A percentile compares a stretch with the other conserved stretches of the same genome.
Conservation (phyloP, 176 grass and related monocot species). For the Urochloa ruziziensis region DNA sequence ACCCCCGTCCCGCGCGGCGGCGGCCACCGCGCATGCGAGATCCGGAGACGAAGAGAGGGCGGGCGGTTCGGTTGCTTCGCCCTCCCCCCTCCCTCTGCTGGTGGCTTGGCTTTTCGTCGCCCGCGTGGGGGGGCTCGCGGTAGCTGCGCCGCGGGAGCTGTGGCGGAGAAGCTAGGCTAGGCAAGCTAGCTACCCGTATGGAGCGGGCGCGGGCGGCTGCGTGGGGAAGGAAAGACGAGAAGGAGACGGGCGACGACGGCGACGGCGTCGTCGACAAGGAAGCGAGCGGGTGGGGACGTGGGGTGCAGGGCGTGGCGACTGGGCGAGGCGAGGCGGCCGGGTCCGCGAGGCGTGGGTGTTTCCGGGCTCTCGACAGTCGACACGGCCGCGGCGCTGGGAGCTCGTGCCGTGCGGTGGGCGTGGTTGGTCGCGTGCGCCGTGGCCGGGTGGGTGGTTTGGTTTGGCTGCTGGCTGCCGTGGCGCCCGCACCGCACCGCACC, state of each 20-base stretch:
- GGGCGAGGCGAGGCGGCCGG: background rate
- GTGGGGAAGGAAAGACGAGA: background rate
- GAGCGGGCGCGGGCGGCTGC: background rate
- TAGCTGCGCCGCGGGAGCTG: background rate
- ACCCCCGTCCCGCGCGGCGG: background rate
- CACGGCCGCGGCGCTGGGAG: background rate
- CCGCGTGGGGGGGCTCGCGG: background rate
- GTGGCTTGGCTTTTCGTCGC: background rate
- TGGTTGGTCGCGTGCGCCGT: background rate
- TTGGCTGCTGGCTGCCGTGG: background rate
- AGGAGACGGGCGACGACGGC: background rate
- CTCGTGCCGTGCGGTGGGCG: background rate
- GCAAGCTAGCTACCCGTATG: background rate
- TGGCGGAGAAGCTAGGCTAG: conserved; percentile 10
- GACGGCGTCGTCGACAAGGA: conserved; percentile 37
- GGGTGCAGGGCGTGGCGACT: background rate
- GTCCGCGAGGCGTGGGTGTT: background rate
- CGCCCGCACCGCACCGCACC: background rate
- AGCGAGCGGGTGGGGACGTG: background rate
- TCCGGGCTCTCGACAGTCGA: background rate
- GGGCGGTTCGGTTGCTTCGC: background rate
- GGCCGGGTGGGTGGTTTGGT: background rate
- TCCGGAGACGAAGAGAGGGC: background rate
- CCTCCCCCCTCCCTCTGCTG: background rate
- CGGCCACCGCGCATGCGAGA: conserved; percentile 51